Percentiles rank a stretch among this genome's conserved stretches.
phyloP scores from a whole-genome alignment of 2,329 filamentous ascomycete species.

The Magnaporthales sp. region DNA sequence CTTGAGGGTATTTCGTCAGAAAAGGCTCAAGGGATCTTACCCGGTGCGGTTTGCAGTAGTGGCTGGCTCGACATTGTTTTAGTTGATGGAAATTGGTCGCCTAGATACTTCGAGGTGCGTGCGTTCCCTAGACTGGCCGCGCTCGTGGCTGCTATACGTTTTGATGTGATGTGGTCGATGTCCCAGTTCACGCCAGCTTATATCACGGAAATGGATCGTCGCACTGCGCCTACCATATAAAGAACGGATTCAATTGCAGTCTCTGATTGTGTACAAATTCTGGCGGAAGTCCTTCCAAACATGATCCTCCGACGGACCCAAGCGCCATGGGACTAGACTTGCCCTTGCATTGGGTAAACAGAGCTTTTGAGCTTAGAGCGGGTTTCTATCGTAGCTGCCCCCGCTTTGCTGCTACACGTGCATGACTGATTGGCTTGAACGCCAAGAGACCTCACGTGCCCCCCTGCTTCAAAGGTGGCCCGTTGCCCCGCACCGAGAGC shows the following conservation, averaged over 20 bases:
- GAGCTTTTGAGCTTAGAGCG: not conserved
- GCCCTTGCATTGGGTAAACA: not conserved
- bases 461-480: not conserved
- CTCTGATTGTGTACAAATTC: not conserved
- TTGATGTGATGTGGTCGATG: not conserved
- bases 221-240: not conserved
- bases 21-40: conserved; percentile 35
- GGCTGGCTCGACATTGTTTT: conserved; percentile 85
- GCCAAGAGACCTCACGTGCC: not conserved
- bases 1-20: conserved; percentile 5
- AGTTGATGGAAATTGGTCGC: not conserved
- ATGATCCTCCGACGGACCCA: not conserved
- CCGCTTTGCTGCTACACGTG: not conserved
- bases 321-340: not conserved
- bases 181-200: not conserved
- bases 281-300: not conserved
- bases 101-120: not conserved
- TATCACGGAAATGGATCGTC: not conserved
- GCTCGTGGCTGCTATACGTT: not conserved
- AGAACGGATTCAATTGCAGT: not conserved
- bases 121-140: not conserved
- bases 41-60: conserved; percentile 86
- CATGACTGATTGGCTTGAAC: not conserved
- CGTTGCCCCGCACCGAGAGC: not conserved
- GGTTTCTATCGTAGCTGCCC: not conserved